Evolutionary conservation across 148 eudicot genomes (phyloP), one percentile per base, ranked within the genome.

Genomic region (Arbutus unedo): DNA sequence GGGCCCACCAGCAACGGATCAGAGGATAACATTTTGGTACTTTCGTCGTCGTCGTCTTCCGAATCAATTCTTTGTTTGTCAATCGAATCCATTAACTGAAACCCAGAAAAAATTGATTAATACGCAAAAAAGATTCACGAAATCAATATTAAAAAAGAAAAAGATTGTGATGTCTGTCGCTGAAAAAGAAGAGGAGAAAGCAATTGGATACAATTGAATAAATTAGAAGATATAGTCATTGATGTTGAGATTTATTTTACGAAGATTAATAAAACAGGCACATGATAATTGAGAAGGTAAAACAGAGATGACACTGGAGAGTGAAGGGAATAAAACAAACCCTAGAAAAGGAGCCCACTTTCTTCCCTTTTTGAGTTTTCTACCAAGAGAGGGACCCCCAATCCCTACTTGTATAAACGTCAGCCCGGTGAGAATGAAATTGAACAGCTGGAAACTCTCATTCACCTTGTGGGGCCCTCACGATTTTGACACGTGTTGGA

Each of bases 301-400:
- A 31, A 31, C 38, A 31, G 38, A 31, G 38, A 31, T 31, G 38
- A 31, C 0, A 31, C 38, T 31, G 38, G 38, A 31, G 38, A 31
- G 38, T 31, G 38, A 31, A 31, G 38, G 38, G 38, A 31, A 74
- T 18, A 15, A 71, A 44, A 47, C 87, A 82, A 86, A 89, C 87
- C 88, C 85, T 81, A 84, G 87, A 82, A 81, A 31, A 73, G 82
- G 83, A 79, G 84, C 91, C 91, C 91, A 91, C 93, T 85, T 87
- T 85, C 8, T 51, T 13, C 2, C 54, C 88, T 67, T 81, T 31
- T 77, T 38, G 76, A 64, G 68, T 45, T 83, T 88, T 73, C 77
- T 75, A 57, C 44, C 38, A 74, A 47, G 81, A 51, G 54, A 13
- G 89, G 91, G 88, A 73, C 89, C 92, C 88, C 9, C 84, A 13